Evolutionary conservation across 2,329 filamentous ascomycete genomes (phyloP), one percentile per base, ranked within the genome.

Genomic region (Bipolaris sorokiniana): DNA sequence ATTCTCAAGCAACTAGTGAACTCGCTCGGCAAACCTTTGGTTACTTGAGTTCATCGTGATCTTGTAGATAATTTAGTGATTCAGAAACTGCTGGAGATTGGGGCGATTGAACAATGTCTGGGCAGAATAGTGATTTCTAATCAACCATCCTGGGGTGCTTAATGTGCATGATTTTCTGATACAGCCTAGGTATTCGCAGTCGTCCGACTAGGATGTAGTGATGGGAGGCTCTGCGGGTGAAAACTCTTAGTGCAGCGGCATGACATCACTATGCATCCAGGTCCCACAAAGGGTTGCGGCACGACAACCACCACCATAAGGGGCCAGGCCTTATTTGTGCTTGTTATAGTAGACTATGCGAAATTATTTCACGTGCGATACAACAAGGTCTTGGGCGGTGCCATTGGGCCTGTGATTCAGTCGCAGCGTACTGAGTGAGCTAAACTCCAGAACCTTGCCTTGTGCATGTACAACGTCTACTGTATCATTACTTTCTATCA

Each of bases 201-300:
- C 48, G 54, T 44, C 54, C 49, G 44, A 38, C 47, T 56, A 34
- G 38, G 48, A 48, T 52, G 52, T 47, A 56, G 41, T 6, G 47
- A 36, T 18, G 50, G 46, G 54, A 52, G 48, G 54, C 48, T 56
- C 49, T 56, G 54, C 49, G 54, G 54, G 54, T 53, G 36, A 56
- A 56, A 48, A 42, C n/a, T 53, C 37, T 56, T 38, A 33, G 54
- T 23, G 47, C 49, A 9, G 7, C 10, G 20, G 31, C 18, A 23
- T 53, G 54, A 56, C 49, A 56, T 56, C 54, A 56, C 42, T 36
- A 31, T 16, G 48, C 54, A 56, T 31, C 37, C 18, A 26, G 28
- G 28, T 44, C 33, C 48, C 48, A 41, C 42, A 13, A n/a, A 36
- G 36, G 54, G 42, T 48, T 40, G 31, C 37, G 44, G 48, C 54